A percentile compares a stretch with the other conserved stretches of the same genome.
Evolutionary conservation across 345 rosid species (phyloP).

Genomic region (Moricandia arvensis): DNA sequence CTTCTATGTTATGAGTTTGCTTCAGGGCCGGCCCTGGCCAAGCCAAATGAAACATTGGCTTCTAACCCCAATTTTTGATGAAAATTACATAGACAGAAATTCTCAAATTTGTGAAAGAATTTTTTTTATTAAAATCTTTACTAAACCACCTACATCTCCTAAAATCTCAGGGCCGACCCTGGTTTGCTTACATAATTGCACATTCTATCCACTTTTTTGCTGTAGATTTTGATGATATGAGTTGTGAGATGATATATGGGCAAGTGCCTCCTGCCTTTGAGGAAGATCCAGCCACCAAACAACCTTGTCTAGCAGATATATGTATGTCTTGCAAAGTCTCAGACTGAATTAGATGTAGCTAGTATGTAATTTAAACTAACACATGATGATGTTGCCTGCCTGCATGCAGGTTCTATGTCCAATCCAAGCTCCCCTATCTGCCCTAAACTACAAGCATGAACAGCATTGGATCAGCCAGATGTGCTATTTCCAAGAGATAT

Average conservation of each 20-base stretch:
- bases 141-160: too few relatives aligned
- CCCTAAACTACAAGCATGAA: conserved; percentile 38
- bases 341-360: not conserved
- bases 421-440: conserved; percentile 37
- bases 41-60: too few relatives aligned
- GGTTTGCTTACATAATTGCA: not conserved
- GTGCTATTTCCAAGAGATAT: conserved; percentile 7
- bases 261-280: conserved; percentile 78
- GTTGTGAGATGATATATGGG: conserved; percentile 93
- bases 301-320: conserved; percentile 39
- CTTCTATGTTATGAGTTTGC: not conserved
- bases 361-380: not conserved
- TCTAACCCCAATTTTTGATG: too few relatives aligned
- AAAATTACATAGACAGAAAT: too few relatives aligned
- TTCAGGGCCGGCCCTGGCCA: too few relatives aligned
- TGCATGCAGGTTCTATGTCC: conserved; percentile 43
- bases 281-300: conserved; percentile 58
- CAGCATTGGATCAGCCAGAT: not conserved
- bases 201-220: not conserved
- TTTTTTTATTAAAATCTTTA: too few relatives aligned
- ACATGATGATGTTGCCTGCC: not conserved
- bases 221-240: conserved; percentile 94
- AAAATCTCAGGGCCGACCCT: too few relatives aligned
- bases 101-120: not conserved
- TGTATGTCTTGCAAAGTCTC: conserved; percentile 24